Evolutionary conservation across 1,284 basidiomycete genomes (phyloP).

Genomic region (Melanopsichium pennsylvanicum): DNA sequence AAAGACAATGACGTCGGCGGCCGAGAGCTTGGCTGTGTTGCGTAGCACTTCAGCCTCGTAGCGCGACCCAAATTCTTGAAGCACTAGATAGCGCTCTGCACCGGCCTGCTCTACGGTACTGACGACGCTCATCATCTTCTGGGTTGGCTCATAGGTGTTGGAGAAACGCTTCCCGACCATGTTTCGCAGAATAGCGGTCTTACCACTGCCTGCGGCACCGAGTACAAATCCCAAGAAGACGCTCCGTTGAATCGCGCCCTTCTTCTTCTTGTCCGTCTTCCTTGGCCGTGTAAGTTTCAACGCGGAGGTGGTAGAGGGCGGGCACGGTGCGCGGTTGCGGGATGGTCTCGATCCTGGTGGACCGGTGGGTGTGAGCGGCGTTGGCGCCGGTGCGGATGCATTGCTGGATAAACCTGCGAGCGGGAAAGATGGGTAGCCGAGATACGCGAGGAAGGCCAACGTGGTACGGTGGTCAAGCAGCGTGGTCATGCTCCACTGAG

Average conservation of each 20-base stretch:
- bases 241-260: slow-evolving; percentile 65
- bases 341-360: slow-evolving; percentile 36
- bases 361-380: slow-evolving; percentile 23
- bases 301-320: slow-evolving; percentile 53
- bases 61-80: slow-evolving; percentile 87
- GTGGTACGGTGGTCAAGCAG: slow-evolving; percentile 90
- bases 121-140: slow-evolving; percentile 87
- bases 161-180: slow-evolving; percentile 79
- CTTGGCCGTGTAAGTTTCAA: slow-evolving; percentile 68
- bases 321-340: slow-evolving; percentile 34
- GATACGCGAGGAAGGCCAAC: slow-evolving; percentile 92
- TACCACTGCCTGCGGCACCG: slow-evolving; percentile 93
- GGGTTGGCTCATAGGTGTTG: slow-evolving; percentile 80
- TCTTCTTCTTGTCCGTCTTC: slow-evolving; percentile 77
- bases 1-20: slow-evolving; percentile 92
- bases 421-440: slow-evolving; percentile 75
- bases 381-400: slow-evolving; percentile 20
- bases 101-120: slow-evolving; percentile 94
- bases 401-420: slow-evolving; percentile 28
- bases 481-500: slow-evolving; percentile 99
- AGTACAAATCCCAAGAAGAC: slow-evolving; percentile 78
- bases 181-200: slow-evolving; percentile 83
- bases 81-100: slow-evolving; percentile 88
- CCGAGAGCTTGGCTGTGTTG: slow-evolving; percentile 86
- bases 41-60: slow-evolving; percentile 90